Evolutionary conservation across 352 stramenopile genomes (phyloP).

Genomic region (Phytophthora multivora): DNA sequence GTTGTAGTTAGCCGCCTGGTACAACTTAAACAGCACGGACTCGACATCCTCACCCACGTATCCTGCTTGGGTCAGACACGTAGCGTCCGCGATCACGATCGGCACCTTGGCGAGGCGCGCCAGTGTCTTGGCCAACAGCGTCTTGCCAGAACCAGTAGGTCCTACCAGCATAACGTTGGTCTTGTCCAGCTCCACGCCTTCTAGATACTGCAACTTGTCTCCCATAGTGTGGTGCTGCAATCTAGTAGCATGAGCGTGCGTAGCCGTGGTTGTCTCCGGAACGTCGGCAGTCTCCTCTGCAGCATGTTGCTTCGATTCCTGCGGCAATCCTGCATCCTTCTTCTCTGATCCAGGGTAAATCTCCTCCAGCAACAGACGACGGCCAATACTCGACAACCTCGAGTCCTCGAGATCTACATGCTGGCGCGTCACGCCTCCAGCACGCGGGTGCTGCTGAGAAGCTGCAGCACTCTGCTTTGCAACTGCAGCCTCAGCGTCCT

Average conservation of each 20-base stretch:
- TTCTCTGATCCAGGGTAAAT: constrained; percentile 57
- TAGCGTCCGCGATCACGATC: constrained; percentile 97
- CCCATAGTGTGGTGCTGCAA: constrained; percentile 33
- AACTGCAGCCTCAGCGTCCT: constrained; percentile 40
- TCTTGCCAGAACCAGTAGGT: constrained; percentile 97
- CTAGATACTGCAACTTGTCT: constrained; percentile 69
- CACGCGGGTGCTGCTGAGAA: constrained; percentile 31
- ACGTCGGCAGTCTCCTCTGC: constrained; percentile 8
- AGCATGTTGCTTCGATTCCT: constrained; percentile 17
- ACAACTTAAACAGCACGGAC: constrained; percentile 98
- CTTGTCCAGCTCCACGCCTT: constrained; percentile 97
- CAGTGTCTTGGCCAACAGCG: constrained; percentile 96
- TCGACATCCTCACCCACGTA: constrained; percentile 99
- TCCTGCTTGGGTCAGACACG: constrained; percentile 96
- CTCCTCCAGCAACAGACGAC: constrained; percentile 66
- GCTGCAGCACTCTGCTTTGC: constrained; percentile 21
- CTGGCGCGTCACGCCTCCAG: constrained; percentile 34
- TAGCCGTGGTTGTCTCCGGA: background rate
- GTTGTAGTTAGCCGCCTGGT: constrained; percentile 96
- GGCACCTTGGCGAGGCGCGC: constrained; percentile 96
- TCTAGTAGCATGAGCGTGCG: constrained; percentile 15
- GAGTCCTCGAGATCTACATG: constrained; percentile 41
- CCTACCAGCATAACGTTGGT: constrained; percentile 97
- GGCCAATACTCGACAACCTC: constrained; percentile 44
- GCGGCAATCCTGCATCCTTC: constrained; percentile 22